Conservation (phyloP, 495 filamentous ascomycete genomes). For the Aspergillus campestris region DNA sequence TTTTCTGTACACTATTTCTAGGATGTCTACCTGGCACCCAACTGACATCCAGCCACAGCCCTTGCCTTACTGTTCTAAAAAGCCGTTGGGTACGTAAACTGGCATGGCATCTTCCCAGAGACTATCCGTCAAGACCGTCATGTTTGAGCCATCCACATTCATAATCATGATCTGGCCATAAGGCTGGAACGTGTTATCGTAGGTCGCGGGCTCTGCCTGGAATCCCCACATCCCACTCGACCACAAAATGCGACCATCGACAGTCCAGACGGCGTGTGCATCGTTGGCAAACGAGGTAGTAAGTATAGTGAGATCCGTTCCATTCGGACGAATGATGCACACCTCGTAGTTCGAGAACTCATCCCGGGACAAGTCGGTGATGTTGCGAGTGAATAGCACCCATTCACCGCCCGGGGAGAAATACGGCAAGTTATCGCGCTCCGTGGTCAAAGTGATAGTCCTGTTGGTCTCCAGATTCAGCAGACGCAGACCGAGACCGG, state of each 20-base stretch:
- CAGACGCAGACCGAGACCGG: conserved; percentile 20
- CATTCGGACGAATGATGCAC: conserved; percentile 29
- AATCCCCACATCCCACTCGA: conserved; percentile 27
- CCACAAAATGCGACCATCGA: conserved; percentile 27
- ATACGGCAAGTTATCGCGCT: conserved; percentile 24
- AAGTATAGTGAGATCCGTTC: conserved; percentile 22
- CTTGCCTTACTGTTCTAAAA: no score
- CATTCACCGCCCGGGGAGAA: conserved; percentile 22
- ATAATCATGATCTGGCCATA: conserved; percentile 28
- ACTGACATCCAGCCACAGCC: no score
- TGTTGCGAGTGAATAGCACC: conserved; percentile 27
- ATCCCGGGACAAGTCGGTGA: no score
- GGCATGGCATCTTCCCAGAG: conserved; percentile 32
- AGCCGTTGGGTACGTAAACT: conserved; percentile 17
- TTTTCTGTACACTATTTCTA: no score
- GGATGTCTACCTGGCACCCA: no score
- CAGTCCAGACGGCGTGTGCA: conserved; percentile 34
- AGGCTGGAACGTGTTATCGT: conserved; percentile 28
- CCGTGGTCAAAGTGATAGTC: conserved; percentile 16
- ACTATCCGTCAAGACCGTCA: conserved; percentile 19
- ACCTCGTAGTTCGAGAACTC: conserved; percentile 25
- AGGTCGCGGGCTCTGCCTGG: conserved; percentile 23
- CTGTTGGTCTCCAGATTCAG: conserved; percentile 19
- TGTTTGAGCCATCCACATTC: conserved; percentile 25
- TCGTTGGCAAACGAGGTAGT: conserved; percentile 30